Base-by-base conservation (phyloP, 164 flowering plant species). In the Sedum album region DNA sequence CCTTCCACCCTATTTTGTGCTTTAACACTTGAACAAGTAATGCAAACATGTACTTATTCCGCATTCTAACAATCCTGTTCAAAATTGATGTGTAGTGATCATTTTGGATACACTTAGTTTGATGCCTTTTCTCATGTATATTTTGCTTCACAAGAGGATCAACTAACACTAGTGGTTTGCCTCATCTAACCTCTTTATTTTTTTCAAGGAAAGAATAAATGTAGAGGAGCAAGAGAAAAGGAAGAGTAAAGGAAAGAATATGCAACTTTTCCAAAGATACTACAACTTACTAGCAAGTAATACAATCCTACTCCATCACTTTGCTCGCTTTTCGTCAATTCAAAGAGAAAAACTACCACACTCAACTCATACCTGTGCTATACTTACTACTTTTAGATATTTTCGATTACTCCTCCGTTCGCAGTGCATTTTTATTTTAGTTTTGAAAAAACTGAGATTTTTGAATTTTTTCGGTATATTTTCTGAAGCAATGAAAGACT, bases 21-120 rank as follows among this genome's bases (percentile, higher is more conserved):
- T 57, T 57, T 57, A 57, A 57, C 62, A 57, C 33, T 57, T 1
- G 62, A 26, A 28, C 62, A 57, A 57, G 62, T 57, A 57, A 57
- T 33, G n/a, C 60, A 21, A n/a, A 41, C 18, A 15, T 11, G 48
- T 44, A n/a, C n/a, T n/a, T n/a, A 44, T 44, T 44, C 48, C 17
- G 2, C 48, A 44, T 44, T 44, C n/a, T 44, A 17, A 44, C 4
- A 44, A 15, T 17, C 48, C 5, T 44, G 48, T 3, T 1, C 4
- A 44, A 44, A 44, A 44, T 15, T 44, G 48, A 35, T 35, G 7
- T 1, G 48, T 44, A 3, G 48, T 44, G 48, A 13, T 49, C 57
- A 21, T 49, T 49, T 49, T 49, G 30, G 60, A 53, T 53, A 53
- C 60, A 8, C 21, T 21, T 21, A 9, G 28, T 25, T 53, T 23